Conservation (phyloP, 345 rosid species). For the Lepidium sativum region DNA sequence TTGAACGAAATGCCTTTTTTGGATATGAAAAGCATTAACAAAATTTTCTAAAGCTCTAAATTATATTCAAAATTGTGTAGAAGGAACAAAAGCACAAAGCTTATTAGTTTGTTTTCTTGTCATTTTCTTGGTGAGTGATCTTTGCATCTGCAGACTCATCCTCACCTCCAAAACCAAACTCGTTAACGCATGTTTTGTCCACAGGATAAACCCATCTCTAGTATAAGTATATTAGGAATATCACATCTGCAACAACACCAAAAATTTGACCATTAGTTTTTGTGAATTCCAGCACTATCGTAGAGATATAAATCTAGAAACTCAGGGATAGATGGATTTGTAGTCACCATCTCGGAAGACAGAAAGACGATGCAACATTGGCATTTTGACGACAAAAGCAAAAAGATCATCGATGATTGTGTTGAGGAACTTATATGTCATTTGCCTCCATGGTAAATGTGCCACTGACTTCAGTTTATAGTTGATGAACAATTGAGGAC, state of each 20-base stretch:
- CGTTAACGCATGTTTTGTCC: constrained; percentile 86
- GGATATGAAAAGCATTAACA: neutral
- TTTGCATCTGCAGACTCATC: constrained; percentile 39
- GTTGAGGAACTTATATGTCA: constrained; percentile 97
- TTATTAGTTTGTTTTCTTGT: constrained; percentile 51
- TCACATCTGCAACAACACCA: constrained; percentile 56
- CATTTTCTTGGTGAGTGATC: constrained; percentile 32
- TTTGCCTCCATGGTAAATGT: constrained; percentile 98
- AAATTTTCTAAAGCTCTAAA: neutral
- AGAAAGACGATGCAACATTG: constrained; percentile 81
- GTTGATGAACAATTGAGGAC: constrained; percentile 95
- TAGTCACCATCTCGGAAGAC: constrained; percentile 91
- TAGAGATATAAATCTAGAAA: neutral
- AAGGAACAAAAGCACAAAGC: neutral
- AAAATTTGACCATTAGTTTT: neutral
- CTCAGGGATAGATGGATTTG: neutral
- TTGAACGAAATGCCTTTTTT: neutral
- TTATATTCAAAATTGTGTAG: neutral
- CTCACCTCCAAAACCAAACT: constrained; percentile 93
- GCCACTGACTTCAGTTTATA: constrained; percentile 95
- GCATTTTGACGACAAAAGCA: constrained; percentile 98
- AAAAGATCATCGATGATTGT: constrained; percentile 96
- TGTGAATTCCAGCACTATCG: neutral
- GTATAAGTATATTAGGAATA: constrained; percentile 78
- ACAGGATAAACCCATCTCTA: constrained; percentile 92